Evolutionary conservation across 306 rosid species (phyloP).

Genomic region (Ziziphus jujuba): DNA sequence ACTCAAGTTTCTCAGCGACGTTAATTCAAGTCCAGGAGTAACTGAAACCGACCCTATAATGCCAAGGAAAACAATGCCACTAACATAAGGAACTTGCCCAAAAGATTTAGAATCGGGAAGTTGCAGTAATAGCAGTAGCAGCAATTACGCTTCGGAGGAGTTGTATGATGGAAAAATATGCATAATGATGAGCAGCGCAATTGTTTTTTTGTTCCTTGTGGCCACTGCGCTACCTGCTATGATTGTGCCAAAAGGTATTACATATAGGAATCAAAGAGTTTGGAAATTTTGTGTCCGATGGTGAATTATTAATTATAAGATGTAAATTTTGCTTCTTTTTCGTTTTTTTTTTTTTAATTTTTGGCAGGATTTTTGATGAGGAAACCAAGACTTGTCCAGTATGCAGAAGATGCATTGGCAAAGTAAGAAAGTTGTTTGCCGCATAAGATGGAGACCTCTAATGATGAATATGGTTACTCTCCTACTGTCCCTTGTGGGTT

Average conservation of each 20-base stretch:
- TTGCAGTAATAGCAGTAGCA: neutral
- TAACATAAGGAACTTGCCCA: constrained; percentile 30
- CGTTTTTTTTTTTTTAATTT: too few relatives aligned
- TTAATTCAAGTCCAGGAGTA: neutral
- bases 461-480: neutral
- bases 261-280: neutral
- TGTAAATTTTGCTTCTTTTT: too few relatives aligned
- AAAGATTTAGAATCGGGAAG: constrained; percentile 23
- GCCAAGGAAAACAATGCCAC: constrained; percentile 11
- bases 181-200: constrained; percentile 32
- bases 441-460: neutral
- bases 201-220: constrained; percentile 50
- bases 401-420: constrained; percentile 37
- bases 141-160: constrained; percentile 15
- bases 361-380: constrained; percentile 36
- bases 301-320: neutral
- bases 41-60: constrained; percentile 31
- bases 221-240: constrained; percentile 43
- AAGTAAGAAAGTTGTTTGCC: constrained; percentile 32
- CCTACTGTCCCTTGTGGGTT: too few relatives aligned
- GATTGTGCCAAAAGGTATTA: constrained; percentile 40
- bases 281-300: neutral
- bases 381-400: constrained; percentile 41
- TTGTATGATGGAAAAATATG: constrained; percentile 42
- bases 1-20: constrained; percentile 15